These are phyloP conservation scores for Pseudogymnoascus sp. DNA, from an alignment of 2,329 filamentous ascomycete species.

Conservation along the genomic window DNA sequence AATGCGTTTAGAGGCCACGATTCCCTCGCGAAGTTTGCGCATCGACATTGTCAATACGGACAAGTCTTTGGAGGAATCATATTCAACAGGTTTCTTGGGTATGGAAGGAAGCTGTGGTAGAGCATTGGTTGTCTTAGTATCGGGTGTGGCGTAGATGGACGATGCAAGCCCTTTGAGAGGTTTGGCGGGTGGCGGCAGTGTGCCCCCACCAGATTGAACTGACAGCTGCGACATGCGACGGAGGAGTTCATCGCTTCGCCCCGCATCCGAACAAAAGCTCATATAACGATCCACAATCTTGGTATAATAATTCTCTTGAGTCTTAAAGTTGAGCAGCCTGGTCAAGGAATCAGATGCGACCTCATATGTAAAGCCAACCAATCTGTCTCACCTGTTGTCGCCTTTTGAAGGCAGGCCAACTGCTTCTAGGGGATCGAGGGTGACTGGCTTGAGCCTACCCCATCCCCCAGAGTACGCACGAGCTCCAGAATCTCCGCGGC, in stretches of 20 bases:
- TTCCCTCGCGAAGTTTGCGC: conserved; percentile 84
- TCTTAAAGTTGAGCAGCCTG: conserved; percentile 67
- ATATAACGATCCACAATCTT: conserved; percentile 86
- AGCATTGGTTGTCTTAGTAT: conserved; percentile 9
- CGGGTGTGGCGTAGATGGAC: conserved; percentile 10
- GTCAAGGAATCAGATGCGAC: conserved; percentile 12
- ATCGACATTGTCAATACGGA: conserved; percentile 74
- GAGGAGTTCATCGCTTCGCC: conserved; percentile 66
- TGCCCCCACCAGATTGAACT: conserved; percentile 22
- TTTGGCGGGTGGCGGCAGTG: not conserved
- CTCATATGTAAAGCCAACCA: conserved; percentile 5
- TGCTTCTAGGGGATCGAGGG: conserved; percentile 69
- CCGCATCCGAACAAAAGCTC: conserved; percentile 73
- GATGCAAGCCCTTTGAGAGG: conserved; percentile 12
- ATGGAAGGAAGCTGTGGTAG: conserved; percentile 17
- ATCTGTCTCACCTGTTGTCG: conserved; percentile 62
- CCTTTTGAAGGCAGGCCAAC: conserved; percentile 88
- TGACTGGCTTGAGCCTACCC: conserved; percentile 66
- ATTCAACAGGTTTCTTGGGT: conserved; percentile 18
- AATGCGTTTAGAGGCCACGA: conserved; percentile 68
- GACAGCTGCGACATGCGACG: conserved; percentile 64
- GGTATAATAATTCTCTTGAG: conserved; percentile 79
- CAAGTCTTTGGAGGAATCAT: conserved; percentile 54
- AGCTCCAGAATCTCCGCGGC: conserved; percentile 18
- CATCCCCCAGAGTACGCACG: conserved; percentile 48